Evolutionary conservation across 2,329 filamentous ascomycete species (phyloP).

Genomic region (Zalaria sp.): DNA sequence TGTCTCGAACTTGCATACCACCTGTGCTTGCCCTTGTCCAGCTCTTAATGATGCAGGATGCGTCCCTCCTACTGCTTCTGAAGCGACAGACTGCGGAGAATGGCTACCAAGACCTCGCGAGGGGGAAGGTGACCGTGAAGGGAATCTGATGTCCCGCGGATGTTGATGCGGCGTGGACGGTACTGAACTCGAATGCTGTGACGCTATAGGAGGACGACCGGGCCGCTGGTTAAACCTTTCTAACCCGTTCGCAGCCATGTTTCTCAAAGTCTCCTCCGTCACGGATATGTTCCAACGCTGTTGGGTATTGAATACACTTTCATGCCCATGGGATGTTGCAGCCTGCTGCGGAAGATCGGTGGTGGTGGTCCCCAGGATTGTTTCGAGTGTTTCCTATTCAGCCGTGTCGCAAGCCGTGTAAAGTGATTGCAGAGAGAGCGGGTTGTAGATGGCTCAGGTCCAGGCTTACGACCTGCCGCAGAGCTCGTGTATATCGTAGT

Average conservation of each 20-base stretch:
- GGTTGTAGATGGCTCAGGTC: no score
- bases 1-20: slow-evolving; percentile 76
- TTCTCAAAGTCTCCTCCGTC: slow-evolving; percentile 4
- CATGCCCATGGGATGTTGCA: slow-evolving; percentile 8
- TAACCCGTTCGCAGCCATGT: slow-evolving; percentile 8
- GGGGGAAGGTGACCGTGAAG: slow-evolving; percentile 70
- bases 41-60: slow-evolving; percentile 47
- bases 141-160: slow-evolving; percentile 66
- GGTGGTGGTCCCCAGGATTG: not conserved
- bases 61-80: slow-evolving; percentile 61
- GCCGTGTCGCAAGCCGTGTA: not conserved
- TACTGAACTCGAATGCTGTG: slow-evolving; percentile 70
- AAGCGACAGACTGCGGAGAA: slow-evolving; percentile 81
- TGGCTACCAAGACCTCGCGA: slow-evolving; percentile 57
- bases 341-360: not conserved
- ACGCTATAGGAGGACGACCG: slow-evolving; percentile 12
- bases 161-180: slow-evolving; percentile 88
- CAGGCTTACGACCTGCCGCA: no score
- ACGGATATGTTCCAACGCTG: slow-evolving; percentile 7
- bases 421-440: no score
- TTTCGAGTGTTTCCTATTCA: not conserved
- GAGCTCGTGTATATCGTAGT: no score
- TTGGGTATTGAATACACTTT: slow-evolving; percentile 10
- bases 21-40: slow-evolving; percentile 36
- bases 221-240: slow-evolving; percentile 4